These are phyloP conservation scores for Poa pratensis DNA, from an alignment of 176 grass and related monocot genomes.

Conservation along the genomic window DNA sequence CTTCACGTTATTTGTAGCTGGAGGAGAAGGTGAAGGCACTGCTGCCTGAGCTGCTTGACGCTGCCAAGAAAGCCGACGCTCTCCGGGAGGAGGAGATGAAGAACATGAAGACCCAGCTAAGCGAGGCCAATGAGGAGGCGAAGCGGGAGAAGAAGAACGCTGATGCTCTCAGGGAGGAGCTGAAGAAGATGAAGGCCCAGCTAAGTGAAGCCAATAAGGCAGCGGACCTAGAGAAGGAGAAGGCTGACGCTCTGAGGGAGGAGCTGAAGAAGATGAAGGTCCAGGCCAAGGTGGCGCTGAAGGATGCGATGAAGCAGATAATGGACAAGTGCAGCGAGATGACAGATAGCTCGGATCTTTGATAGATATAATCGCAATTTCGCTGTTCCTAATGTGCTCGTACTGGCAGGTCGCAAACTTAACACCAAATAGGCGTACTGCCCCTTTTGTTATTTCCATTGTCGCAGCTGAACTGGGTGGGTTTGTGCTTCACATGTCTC, in stretches of 20 bases:
- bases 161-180: background rate
- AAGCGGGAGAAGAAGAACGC: background rate
- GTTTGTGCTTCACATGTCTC: no score
- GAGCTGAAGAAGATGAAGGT: background rate
- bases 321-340: background rate
- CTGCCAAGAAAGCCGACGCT: background rate
- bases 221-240: background rate
- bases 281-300: background rate
- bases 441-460: background rate
- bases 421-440: background rate
- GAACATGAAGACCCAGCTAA: background rate
- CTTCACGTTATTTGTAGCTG: background rate
- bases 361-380: background rate
- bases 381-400: background rate
- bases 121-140: background rate
- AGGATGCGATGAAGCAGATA: no score
- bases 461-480: background rate
- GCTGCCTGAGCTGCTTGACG: background rate
- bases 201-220: background rate
- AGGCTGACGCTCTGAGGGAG: background rate
- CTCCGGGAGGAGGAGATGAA: background rate
- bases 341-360: background rate
- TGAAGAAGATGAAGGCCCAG: background rate
- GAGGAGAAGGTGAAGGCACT: background rate
- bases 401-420: background rate